phyloP scores from a whole-genome alignment of 2,329 filamentous ascomycete genomes.

The Hymenoscyphus fraxineus region DNA sequence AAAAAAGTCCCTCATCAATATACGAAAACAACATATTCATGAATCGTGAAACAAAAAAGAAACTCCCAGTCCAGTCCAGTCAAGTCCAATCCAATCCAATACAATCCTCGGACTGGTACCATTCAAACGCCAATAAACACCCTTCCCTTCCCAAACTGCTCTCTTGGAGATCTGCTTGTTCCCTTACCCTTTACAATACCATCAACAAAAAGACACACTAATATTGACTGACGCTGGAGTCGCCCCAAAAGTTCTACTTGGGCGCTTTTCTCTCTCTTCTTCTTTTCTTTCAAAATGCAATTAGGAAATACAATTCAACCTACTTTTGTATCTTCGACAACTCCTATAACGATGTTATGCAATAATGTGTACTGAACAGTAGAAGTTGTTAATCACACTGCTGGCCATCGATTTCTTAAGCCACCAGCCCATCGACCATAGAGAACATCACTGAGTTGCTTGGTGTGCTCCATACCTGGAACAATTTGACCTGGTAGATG shows the following conservation, averaged over 20 bases:
- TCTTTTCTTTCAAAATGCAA: not conserved
- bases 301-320: not conserved
- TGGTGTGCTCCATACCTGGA: slow-evolving; percentile 87
- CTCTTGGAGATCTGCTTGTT: too few species aligned
- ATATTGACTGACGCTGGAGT: not conserved
- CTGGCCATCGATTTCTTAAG: slow-evolving; percentile 66
- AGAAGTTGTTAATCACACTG: slow-evolving; percentile 21
- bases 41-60: slow-evolving; percentile 8
- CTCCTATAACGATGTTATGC: slow-evolving; percentile 20
- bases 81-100: too few species aligned
- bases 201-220: not conserved
- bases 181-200: not conserved
- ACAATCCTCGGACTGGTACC: not conserved
- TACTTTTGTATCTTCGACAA: slow-evolving; percentile 17
- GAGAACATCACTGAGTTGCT: slow-evolving; percentile 82
- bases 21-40: slow-evolving; percentile 10
- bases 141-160: not conserved
- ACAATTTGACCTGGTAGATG: slow-evolving; percentile 53
- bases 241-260: not conserved
- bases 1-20: not conserved
- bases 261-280: not conserved
- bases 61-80: too few species aligned
- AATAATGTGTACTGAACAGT: slow-evolving; percentile 20
- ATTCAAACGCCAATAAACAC: not conserved
- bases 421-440: slow-evolving; percentile 90